Conservation (phyloP, 2,329 filamentous ascomycete species). For the Ophiostoma pallidulum region DNA sequence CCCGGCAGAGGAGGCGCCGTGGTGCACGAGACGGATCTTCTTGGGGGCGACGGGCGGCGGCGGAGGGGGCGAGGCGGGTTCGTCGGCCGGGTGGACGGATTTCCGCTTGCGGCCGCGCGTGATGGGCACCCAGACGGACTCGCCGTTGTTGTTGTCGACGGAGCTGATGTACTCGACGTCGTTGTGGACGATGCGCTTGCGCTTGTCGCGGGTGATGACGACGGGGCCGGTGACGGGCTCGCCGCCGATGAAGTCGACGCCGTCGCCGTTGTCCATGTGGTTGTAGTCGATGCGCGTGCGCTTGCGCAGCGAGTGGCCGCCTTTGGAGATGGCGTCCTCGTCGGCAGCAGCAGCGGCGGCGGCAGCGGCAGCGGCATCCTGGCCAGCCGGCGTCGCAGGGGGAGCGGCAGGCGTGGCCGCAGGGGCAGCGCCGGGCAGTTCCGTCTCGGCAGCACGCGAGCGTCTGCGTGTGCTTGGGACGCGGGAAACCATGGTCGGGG, state of each 20-base stretch:
- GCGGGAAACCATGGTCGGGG: slow-evolving; percentile 19
- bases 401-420: too few species aligned
- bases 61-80: slow-evolving; percentile 18
- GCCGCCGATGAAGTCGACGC: slow-evolving; percentile 12
- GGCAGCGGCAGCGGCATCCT: slow-evolving; percentile 32
- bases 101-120: slow-evolving; percentile 26
- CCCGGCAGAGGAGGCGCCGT: neutral
- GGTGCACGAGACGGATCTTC: slow-evolving; percentile 27
- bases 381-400: slow-evolving; percentile 21
- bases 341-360: slow-evolving; percentile 23
- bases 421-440: too few species aligned
- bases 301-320: slow-evolving; percentile 49
- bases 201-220: too few species aligned
- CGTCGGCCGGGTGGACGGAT: slow-evolving; percentile 7
- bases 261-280: slow-evolving; percentile 41
- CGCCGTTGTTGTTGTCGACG: too few species aligned
- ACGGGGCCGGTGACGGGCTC: slow-evolving; percentile 5
- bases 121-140: too few species aligned
- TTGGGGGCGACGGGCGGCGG: slow-evolving; percentile 24
- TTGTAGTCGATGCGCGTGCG: slow-evolving; percentile 49
- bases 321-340: slow-evolving; percentile 43
- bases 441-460: slow-evolving; percentile 34
- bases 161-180: too few species aligned
- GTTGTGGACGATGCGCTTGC: too few species aligned
- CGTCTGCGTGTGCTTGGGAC: slow-evolving; percentile 30